phyloP scores from a whole-genome alignment of 2,329 filamentous ascomycete genomes.

The Calonectria pseudoreteaudii region DNA sequence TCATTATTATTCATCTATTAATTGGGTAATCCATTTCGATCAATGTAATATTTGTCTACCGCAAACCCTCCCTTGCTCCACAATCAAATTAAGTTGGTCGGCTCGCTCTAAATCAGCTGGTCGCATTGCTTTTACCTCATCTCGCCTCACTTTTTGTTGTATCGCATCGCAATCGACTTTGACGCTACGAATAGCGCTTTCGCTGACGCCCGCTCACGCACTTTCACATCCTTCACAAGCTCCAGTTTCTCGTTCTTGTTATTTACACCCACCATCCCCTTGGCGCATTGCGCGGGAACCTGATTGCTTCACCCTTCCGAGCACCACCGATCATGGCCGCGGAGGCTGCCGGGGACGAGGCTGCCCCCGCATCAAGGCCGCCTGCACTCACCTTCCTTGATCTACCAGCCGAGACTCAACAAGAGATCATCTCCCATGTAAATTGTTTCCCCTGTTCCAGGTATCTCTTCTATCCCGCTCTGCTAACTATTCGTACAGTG shows the following conservation, averaged over 20 bases:
- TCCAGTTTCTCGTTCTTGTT: neutral
- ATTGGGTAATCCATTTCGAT: neutral
- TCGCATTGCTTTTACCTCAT: neutral
- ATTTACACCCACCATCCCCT: neutral
- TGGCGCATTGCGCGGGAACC: conserved; percentile 6
- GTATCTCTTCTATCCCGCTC: neutral
- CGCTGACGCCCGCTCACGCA: neutral
- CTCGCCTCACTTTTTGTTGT: neutral
- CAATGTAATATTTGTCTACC: neutral
- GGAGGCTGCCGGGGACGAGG: conserved; percentile 46
- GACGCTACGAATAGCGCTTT: neutral
- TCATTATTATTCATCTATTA: neutral
- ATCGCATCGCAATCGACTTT: conserved; percentile 20
- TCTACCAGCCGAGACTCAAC: conserved; percentile 61
- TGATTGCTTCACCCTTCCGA: conserved; percentile 22
- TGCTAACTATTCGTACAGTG: conserved; percentile 53
- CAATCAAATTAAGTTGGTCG: neutral
- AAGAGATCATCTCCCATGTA: conserved; percentile 60
- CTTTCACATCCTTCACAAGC: neutral
- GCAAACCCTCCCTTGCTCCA: neutral
- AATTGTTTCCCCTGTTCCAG: conserved; percentile 1
- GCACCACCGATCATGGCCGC: conserved; percentile 49
- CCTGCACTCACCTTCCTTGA: conserved; percentile 51
- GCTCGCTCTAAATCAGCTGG: neutral
- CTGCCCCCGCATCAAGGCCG: conserved; percentile 33